Percentiles rank a stretch among this genome's conserved stretches.
phyloP scores from a whole-genome alignment of 345 rosid species.

The Erysimum cheiranthoides region DNA sequence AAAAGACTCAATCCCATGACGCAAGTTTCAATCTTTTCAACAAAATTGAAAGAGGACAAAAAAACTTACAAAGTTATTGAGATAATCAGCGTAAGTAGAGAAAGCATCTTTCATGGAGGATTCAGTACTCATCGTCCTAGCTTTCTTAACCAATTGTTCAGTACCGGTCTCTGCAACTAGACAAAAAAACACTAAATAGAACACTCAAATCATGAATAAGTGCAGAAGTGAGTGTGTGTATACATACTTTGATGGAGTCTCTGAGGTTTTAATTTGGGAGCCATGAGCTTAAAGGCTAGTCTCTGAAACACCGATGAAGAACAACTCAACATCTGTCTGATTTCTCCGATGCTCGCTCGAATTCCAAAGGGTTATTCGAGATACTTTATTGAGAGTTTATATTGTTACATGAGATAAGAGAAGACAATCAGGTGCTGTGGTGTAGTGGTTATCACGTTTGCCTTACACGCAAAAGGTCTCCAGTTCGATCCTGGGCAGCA shows the following conservation, averaged over 20 bases:
- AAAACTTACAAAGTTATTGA: conserved; percentile 63
- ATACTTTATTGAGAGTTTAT: fast-evolving
- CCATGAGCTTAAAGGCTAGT: conserved; percentile 48
- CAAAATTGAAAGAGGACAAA: not conserved
- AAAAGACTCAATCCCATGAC: not conserved
- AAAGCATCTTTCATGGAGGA: conserved; percentile 67
- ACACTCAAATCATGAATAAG: not conserved
- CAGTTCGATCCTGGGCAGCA: conserved; percentile 51
- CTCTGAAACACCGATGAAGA: conserved; percentile 43
- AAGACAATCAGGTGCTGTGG: conserved; percentile 32
- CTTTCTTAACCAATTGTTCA: conserved; percentile 52
- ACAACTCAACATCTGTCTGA: conserved; percentile 47
- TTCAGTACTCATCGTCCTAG: conserved; percentile 55
- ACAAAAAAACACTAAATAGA: too few relatives aligned
- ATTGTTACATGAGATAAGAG: fast-evolving
- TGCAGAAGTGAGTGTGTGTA: not conserved
- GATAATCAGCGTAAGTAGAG: conserved; percentile 60
- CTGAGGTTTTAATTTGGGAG: conserved; percentile 59
- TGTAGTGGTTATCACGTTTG: conserved; percentile 54
- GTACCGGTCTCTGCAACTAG: conserved; percentile 50
- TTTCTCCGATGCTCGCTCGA: conserved; percentile 25
- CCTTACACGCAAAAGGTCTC: conserved; percentile 49
- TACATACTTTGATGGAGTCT: conserved; percentile 53
- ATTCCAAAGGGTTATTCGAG: conserved; percentile 6
- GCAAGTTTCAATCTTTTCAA: conserved; percentile 1